These are phyloP conservation scores for Taphrina wiesneri DNA, from an alignment of 1,139 yeast genomes.

Conservation along the genomic window DNA sequence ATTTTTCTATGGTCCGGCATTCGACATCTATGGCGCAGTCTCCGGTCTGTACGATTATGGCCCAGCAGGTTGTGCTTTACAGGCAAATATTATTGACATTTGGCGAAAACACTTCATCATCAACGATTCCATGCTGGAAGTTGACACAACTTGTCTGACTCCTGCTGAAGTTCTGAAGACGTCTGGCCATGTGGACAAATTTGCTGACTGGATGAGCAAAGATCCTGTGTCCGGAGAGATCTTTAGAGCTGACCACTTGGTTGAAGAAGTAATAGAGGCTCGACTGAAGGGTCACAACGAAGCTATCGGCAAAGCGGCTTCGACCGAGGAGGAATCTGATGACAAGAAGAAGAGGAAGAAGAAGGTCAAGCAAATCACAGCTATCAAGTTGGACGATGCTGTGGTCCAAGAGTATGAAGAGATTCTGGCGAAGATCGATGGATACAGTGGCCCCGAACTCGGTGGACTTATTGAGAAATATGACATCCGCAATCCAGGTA, in stretches of 20 bases:
- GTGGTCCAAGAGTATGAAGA: conserved; percentile 77
- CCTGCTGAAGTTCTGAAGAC: conserved; percentile 97
- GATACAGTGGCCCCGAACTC: conserved; percentile 86
- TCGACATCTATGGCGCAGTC: conserved; percentile 97
- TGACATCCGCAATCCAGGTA: conserved; percentile 85
- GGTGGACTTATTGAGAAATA: conserved; percentile 82
- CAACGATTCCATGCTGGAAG: conserved; percentile 98
- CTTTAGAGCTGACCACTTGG: conserved; percentile 96
- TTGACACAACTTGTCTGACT: conserved; percentile 95
- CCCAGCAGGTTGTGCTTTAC: conserved; percentile 99
- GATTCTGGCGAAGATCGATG: conserved; percentile 86
- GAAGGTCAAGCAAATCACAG: conserved; percentile 93
- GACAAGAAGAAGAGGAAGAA: conserved; percentile 75
- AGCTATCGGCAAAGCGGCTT: conserved; percentile 75
- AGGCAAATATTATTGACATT: conserved; percentile 87
- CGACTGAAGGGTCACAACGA: conserved; percentile 94
- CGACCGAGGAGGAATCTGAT: conserved; percentile 63
- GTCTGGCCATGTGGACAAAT: conserved; percentile 98
- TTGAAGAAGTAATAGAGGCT: conserved; percentile 94
- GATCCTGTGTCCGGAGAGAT: conserved; percentile 96
- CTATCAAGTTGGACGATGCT: conserved; percentile 77
- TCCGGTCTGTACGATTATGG: conserved; percentile 98
- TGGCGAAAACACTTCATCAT: conserved; percentile 98
- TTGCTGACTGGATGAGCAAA: conserved; percentile 99
- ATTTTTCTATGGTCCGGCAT: conserved; percentile 95